Base-by-base conservation (phyloP, 2,329 filamentous ascomycete genomes). In the Aspergillus intermedius region DNA sequence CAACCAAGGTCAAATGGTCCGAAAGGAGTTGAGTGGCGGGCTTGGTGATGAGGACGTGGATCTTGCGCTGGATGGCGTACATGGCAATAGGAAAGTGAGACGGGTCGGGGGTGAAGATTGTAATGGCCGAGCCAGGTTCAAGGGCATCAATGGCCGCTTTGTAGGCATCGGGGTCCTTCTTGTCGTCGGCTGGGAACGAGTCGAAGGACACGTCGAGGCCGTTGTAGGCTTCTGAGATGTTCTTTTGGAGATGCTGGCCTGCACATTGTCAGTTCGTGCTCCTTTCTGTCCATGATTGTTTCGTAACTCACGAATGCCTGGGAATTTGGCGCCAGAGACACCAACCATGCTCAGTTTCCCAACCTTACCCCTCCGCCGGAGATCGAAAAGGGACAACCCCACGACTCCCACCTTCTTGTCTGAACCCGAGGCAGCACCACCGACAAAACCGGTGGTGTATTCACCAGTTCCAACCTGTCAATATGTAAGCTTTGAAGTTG, bases 341-440 rank as follows among this genome's bases (percentile, higher is more conserved):
- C 91, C 91, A 19, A 88, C 91, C 91, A 96, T 96, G 62, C 82
- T 83, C 61, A 96, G 76, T 52, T 87, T 82, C 59, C 81, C 84
- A 21, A 96, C 91, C 72, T 95, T 95, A 59, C 91, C 90, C 67
- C 91, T 80, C 54, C 90, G 80, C 51, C 91, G 83, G 56, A 96
- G 77, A 68, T 95, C 91, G 68, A 95, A 95, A 57, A 95, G 77
- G 21, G 88, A 91, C 66, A 96, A 74, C 37, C 88, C 91, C 15
- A 96, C 91, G 8, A 96, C 91, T 50, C 91, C 91, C 44, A 96
- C 87, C 71, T 96, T 96, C 76, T 96, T 96, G 77, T 96, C 91
- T 44, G 89, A 95, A 9, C 81, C 84, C 3, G 89, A 95, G 45
- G 84, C 86, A 51, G 85, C 86, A 52, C 83, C 84, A 49, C 88